Percentiles rank a stretch among this genome's conserved stretches.
Evolutionary conservation across 805 yeast genomes (phyloP).

Genomic region (Monosporozyma servazzii): DNA sequence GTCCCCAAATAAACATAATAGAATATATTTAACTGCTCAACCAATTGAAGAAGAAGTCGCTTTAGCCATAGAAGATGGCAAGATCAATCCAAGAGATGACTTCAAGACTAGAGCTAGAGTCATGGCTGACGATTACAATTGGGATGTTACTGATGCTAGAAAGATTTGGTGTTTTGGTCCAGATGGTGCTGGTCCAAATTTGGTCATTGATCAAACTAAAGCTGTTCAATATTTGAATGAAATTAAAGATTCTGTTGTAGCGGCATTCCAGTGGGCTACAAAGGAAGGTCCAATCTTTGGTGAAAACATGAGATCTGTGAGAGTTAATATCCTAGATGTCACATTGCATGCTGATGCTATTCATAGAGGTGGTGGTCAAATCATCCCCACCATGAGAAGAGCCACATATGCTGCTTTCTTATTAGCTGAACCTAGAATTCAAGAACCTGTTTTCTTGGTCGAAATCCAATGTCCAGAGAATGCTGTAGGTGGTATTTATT

Average conservation of each 20-base stretch:
- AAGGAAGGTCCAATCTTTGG: slow-evolving; percentile 98
- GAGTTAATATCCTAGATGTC: slow-evolving; percentile 97
- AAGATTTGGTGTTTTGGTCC: slow-evolving; percentile 99
- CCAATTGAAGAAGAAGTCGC: slow-evolving; percentile 92
- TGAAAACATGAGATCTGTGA: slow-evolving; percentile 90
- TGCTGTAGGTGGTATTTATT: slow-evolving; percentile 99
- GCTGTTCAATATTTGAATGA: slow-evolving; percentile 98
- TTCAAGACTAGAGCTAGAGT: slow-evolving; percentile 98
- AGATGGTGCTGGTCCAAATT: slow-evolving; percentile 97
- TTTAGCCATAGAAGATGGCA: slow-evolving; percentile 86
- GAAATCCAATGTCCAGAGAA: slow-evolving; percentile 99
- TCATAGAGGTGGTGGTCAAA: slow-evolving; percentile 99
- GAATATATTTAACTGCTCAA: slow-evolving; percentile 95
- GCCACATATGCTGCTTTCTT: slow-evolving; percentile 96
- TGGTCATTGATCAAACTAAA: slow-evolving; percentile 99
- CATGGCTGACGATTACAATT: slow-evolving; percentile 96
- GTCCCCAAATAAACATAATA: slow-evolving; percentile 99
- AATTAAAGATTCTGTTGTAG: slow-evolving; percentile 98
- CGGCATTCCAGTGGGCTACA: slow-evolving; percentile 99
- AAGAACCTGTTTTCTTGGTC: slow-evolving; percentile 98
- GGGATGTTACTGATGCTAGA: slow-evolving; percentile 99
- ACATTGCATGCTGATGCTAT: slow-evolving; percentile 99
- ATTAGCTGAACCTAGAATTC: slow-evolving; percentile 97
- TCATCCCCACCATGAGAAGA: slow-evolving; percentile 99
- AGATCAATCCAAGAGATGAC: slow-evolving; percentile 90